These are phyloP conservation scores for Telopea speciosissima DNA, from an alignment of 177 flowering plant genomes.

Conservation along the genomic window DNA sequence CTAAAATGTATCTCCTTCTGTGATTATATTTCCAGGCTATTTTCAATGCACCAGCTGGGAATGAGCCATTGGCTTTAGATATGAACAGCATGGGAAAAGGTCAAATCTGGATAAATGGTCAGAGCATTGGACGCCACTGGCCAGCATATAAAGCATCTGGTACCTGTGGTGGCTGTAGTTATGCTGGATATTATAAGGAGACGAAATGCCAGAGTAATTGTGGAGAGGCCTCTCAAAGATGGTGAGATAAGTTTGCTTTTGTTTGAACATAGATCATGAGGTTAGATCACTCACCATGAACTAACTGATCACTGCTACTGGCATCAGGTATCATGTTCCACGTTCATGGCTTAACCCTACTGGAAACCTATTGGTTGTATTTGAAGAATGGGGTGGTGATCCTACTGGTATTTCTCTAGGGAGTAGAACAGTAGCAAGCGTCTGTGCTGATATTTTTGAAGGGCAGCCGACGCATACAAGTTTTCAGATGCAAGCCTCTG, in stretches of 20 bases:
- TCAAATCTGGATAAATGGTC: constrained; percentile 89
- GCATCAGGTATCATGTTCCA: constrained; percentile 79
- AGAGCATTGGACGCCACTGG: constrained; percentile 86
- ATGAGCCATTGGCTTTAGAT: constrained; percentile 83
- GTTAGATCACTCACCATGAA: neutral
- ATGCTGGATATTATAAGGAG: constrained; percentile 58
- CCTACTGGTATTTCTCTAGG: constrained; percentile 58
- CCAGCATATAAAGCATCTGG: constrained; percentile 77
- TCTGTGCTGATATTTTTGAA: constrained; percentile 68
- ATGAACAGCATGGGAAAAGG: constrained; percentile 94
- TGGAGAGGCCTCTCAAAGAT: constrained; percentile 88
- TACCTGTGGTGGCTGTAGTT: constrained; percentile 55
- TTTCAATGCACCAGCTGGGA: constrained; percentile 67
- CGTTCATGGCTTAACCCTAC: constrained; percentile 61
- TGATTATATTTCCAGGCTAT: constrained; percentile 41
- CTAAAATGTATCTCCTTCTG: constrained; percentile 1
- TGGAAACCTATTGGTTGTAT: constrained; percentile 58
- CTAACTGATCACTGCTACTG: constrained; percentile 5
- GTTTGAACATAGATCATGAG: neutral
- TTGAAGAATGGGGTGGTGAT: constrained; percentile 79
- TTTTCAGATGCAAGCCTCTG: constrained; percentile 41
- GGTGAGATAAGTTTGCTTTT: constrained; percentile 36
- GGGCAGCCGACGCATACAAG: constrained; percentile 57
- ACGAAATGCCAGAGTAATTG: constrained; percentile 75
- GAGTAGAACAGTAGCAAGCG: constrained; percentile 32